Percentiles rank a stretch among this genome's conserved stretches.
Conservation (phyloP, 345 rosid genomes). For the Toxicodendron radicans region DNA sequence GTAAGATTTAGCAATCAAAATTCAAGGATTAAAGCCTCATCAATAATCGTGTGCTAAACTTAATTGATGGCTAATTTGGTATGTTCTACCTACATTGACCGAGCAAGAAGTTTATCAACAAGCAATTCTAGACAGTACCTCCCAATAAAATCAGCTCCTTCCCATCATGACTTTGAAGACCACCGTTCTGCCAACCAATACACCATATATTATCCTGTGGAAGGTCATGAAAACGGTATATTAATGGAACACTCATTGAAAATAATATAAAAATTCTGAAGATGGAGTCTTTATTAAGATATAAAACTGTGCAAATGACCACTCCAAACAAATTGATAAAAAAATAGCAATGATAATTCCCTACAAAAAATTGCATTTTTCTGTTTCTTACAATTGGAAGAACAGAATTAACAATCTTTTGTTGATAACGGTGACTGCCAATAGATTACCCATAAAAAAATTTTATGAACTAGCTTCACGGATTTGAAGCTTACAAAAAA, state of each 20-base stretch:
- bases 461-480: not conserved
- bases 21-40: not conserved
- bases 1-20: not conserved
- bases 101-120: not conserved
- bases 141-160: conserved; percentile 70
- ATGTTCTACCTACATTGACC: not conserved
- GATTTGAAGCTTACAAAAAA: no score
- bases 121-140: conserved; percentile 46
- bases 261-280: conserved; percentile 5
- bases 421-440: not conserved
- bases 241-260: not conserved
- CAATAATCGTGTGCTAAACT: not conserved
- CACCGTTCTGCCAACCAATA: conserved; percentile 78
- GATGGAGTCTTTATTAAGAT: not conserved
- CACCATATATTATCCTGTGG: conserved; percentile 64
- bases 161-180: conserved; percentile 56
- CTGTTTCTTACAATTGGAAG: no score
- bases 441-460: not conserved
- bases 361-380: not conserved
- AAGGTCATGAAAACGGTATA: conserved; percentile 7
- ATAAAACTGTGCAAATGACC: not conserved
- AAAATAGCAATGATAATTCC: not conserved
- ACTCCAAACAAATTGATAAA: not conserved
- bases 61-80: not conserved
- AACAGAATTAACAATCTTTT: no score